Evolutionary conservation across 352 stramenopile species (phyloP).

Genomic region (Phytophthora aleatoria): DNA sequence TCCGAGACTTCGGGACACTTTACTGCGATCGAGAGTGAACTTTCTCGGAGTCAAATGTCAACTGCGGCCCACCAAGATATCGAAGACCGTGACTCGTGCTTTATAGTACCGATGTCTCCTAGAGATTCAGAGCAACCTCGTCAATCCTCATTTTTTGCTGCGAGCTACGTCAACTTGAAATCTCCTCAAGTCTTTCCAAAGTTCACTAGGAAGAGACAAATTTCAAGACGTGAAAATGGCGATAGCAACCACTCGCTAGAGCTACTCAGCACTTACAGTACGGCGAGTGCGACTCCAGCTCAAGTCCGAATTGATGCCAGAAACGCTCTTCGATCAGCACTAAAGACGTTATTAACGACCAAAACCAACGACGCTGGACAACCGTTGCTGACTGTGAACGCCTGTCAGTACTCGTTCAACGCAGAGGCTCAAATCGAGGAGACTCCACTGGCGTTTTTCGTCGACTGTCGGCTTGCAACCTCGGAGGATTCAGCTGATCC

Average conservation of each 20-base stretch:
- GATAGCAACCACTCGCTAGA: slow-evolving; percentile 31
- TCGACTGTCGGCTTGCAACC: slow-evolving; percentile 29
- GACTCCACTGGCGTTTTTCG: slow-evolving; percentile 47
- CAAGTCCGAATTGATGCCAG: slow-evolving; percentile 20
- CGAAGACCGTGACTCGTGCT: slow-evolving; percentile 21
- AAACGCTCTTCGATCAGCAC: slow-evolving; percentile 22
- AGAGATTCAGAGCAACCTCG: slow-evolving; percentile 9
- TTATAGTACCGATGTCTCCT: slow-evolving; percentile 18
- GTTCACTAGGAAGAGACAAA: slow-evolving; percentile 8
- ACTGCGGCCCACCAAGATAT: slow-evolving; percentile 7
- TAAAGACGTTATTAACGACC: slow-evolving; percentile 28
- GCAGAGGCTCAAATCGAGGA: slow-evolving; percentile 38
- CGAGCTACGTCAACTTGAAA: slow-evolving; percentile 27
- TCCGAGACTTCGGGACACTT: slow-evolving; percentile 32
- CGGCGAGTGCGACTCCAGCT: slow-evolving; percentile 15
- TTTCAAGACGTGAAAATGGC: slow-evolving; percentile 6
- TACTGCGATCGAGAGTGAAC: slow-evolving; percentile 31
- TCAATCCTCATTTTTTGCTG: slow-evolving; percentile 5
- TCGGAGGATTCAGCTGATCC: background rate
- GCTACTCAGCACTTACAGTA: slow-evolving; percentile 21
- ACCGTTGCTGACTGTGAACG: slow-evolving; percentile 40
- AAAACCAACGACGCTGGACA: slow-evolving; percentile 1
- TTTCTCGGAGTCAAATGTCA: slow-evolving; percentile 33
- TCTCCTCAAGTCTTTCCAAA: slow-evolving; percentile 10
- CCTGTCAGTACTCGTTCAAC: slow-evolving; percentile 33